These are phyloP conservation scores for Phalaenopsis aphrodite DNA, from an alignment of 106 monocot genomes.

Conservation along the genomic window DNA sequence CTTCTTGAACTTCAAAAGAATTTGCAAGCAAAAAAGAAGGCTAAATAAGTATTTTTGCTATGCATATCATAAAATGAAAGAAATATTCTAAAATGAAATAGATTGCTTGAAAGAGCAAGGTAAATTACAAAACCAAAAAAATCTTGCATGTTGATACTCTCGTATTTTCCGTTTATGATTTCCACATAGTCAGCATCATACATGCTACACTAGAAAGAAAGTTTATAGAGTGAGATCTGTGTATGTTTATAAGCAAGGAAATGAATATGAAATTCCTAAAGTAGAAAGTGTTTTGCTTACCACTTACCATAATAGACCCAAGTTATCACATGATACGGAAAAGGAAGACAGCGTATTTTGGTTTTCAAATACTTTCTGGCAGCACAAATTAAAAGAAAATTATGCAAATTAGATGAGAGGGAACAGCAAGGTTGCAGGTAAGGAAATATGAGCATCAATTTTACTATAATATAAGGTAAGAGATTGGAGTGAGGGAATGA, in stretches of 20 bases:
- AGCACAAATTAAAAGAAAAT: not conserved
- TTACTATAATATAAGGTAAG: not conserved
- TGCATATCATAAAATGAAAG: too few relatives aligned
- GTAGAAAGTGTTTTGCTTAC: not conserved
- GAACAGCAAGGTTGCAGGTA: not conserved
- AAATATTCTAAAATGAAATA: too few relatives aligned
- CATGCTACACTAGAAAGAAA: not conserved
- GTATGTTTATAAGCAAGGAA: not conserved
- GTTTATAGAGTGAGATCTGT: not conserved
- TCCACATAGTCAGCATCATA: not conserved
- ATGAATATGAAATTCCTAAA: not conserved
- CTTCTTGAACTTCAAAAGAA: too few relatives aligned
- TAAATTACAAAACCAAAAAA: not conserved
- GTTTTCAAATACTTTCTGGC: not conserved
- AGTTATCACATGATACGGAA: not conserved
- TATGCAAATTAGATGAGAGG: not conserved
- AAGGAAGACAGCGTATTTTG: not conserved
- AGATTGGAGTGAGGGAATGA: not conserved
- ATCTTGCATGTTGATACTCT: not conserved
- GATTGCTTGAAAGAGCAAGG: not conserved
- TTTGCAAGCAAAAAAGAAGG: too few relatives aligned
- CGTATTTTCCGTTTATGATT: not conserved
- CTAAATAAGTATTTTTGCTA: too few relatives aligned
- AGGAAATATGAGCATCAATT: not conserved
- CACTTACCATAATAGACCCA: too few relatives aligned